Conservation (phyloP, 2,329 filamentous ascomycete genomes). For the Aspergillus flavus region DNA sequence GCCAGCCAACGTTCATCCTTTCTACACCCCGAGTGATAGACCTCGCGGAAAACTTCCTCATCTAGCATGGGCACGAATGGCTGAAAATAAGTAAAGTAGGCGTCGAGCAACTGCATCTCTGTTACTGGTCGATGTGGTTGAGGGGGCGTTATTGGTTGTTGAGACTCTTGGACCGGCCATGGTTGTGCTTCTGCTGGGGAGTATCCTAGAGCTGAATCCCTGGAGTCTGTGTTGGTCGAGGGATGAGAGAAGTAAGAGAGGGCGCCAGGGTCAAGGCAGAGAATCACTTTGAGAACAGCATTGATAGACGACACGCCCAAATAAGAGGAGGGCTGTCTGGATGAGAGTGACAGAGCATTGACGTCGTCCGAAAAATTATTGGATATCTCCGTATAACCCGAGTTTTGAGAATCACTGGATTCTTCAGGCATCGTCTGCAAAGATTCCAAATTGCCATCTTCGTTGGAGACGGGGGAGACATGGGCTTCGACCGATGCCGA, state of each 20-base stretch:
- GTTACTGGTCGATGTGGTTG: slow-evolving; percentile 61
- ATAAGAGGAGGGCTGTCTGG: slow-evolving; percentile 66
- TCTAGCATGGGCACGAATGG: slow-evolving; percentile 74
- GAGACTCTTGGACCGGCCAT: slow-evolving; percentile 28
- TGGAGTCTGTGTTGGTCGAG: slow-evolving; percentile 25
- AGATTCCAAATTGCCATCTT: slow-evolving; percentile 58
- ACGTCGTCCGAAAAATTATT: slow-evolving; percentile 71
- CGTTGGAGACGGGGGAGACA: slow-evolving; percentile 45
- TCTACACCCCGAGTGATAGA: slow-evolving; percentile 63
- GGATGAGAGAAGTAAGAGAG: slow-evolving; percentile 51
- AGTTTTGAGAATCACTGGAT: slow-evolving; percentile 42
- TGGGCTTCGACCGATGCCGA: slow-evolving; percentile 50
- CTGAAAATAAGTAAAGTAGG: slow-evolving; percentile 75
- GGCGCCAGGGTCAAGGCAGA: slow-evolving; percentile 56
- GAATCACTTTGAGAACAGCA: slow-evolving; percentile 72
- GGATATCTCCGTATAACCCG: slow-evolving; percentile 57
- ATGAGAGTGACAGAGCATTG: slow-evolving; percentile 65
- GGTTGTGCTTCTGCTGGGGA: slow-evolving; percentile 21
- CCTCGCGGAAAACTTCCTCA: slow-evolving; percentile 68
- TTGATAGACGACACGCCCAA: slow-evolving; percentile 75
- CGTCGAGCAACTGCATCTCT: slow-evolving; percentile 69
- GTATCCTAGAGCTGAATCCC: slow-evolving; percentile 22
- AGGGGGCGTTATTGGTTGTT: slow-evolving; percentile 47
- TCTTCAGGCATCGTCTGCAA: slow-evolving; percentile 77
- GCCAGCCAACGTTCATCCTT: slow-evolving; percentile 72